Conservation (phyloP, 345 rosid species). For the Gossypium sturtianum region DNA sequence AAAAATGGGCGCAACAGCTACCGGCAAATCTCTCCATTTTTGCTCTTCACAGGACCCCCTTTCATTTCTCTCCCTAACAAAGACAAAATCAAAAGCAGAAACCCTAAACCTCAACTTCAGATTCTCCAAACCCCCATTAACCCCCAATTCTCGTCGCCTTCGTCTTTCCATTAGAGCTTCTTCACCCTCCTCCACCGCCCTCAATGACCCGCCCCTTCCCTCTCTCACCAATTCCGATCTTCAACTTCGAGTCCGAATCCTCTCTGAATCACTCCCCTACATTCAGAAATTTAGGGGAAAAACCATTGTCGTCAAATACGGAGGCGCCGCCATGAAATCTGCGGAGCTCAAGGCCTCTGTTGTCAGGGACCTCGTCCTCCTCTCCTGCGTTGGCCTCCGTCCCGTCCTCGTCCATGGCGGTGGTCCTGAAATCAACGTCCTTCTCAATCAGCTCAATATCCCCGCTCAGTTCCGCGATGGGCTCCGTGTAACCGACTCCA, state of each 20-base stretch:
- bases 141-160: slow-evolving; percentile 17
- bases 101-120: not conserved
- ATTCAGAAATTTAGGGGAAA: slow-evolving; percentile 89
- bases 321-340: slow-evolving; percentile 92
- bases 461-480: slow-evolving; percentile 69
- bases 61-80: slow-evolving; percentile 6
- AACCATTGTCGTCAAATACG: slow-evolving; percentile 85
- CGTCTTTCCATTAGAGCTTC: slow-evolving; percentile 26
- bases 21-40: slow-evolving; percentile 15
- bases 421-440: slow-evolving; percentile 80
- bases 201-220: slow-evolving; percentile 11
- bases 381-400: slow-evolving; percentile 82
- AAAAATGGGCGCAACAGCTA: slow-evolving; percentile 28
- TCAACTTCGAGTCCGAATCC: slow-evolving; percentile 57
- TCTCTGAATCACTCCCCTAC: slow-evolving; percentile 89
- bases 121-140: not conserved
- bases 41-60: not conserved
- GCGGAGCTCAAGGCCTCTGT: slow-evolving; percentile 68
- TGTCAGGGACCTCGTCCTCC: slow-evolving; percentile 70
- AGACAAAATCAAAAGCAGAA: not conserved
- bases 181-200: not conserved
- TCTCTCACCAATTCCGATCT: slow-evolving; percentile 8
- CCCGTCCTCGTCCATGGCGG: slow-evolving; percentile 92
- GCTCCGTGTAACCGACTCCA: slow-evolving; percentile 80
- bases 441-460: slow-evolving; percentile 61